phyloP scores from a whole-genome alignment of 345 rosid species.

The Trapa bicornis region DNA sequence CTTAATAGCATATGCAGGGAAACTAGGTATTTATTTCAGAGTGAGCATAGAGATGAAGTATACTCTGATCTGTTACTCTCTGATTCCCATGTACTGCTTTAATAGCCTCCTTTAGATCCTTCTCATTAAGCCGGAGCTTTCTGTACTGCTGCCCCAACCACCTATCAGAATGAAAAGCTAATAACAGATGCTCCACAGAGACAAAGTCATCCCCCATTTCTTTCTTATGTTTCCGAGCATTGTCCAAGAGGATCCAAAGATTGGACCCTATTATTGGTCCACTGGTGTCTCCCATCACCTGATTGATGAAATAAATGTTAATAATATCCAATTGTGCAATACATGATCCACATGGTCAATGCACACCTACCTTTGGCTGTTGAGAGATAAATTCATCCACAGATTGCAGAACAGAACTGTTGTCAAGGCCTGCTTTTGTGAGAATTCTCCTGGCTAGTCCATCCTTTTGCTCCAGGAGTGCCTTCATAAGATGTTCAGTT shows the following conservation, averaged over 20 bases:
- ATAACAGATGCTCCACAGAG: conserved; percentile 67
- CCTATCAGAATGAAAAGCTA: conserved; percentile 53
- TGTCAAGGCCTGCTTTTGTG: conserved; percentile 64
- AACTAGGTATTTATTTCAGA: background rate
- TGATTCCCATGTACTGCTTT: conserved; percentile 75
- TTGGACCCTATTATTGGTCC: conserved; percentile 56
- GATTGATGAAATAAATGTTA: background rate
- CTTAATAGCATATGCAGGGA: background rate
- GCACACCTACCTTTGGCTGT: conserved; percentile 48
- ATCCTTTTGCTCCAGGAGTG: conserved; percentile 80
- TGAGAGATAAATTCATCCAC: conserved; percentile 47
- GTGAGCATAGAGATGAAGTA: background rate
- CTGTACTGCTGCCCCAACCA: conserved; percentile 65
- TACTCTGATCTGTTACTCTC: conserved; percentile 86
- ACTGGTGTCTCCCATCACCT: conserved; percentile 63
- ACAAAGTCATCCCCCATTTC: conserved; percentile 74
- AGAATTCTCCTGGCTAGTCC: conserved; percentile 73
- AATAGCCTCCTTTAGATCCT: conserved; percentile 53
- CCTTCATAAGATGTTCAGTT: conserved; percentile 86
- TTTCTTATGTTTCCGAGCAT: conserved; percentile 47
- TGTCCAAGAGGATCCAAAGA: conserved; percentile 39
- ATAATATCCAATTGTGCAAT: background rate
- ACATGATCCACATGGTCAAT: background rate
- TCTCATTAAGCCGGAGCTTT: conserved; percentile 43
- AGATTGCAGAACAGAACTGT: conserved; percentile 57